Conservation (phyloP, 306 rosid species). For the Arachis stenosperma region DNA sequence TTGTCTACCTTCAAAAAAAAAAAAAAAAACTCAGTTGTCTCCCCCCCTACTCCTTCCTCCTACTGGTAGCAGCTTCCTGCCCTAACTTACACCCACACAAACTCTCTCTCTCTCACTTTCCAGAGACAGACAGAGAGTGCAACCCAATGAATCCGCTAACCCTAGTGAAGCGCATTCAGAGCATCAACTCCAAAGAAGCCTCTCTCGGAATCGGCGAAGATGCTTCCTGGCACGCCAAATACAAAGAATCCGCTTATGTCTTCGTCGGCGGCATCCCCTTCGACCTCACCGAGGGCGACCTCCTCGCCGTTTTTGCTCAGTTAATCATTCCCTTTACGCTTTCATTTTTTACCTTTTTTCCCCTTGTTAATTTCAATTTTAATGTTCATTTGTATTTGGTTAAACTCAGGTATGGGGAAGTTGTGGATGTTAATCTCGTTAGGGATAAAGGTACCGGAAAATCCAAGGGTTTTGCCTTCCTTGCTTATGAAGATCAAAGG, state of each 20-base stretch:
- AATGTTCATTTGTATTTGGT: background rate
- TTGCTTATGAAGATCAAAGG: constrained; percentile 92
- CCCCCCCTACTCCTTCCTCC: too few species aligned
- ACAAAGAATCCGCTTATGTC: constrained; percentile 86
- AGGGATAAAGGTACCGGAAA: constrained; percentile 91
- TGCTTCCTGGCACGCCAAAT: constrained; percentile 92
- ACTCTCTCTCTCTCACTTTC: too few species aligned
- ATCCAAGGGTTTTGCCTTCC: constrained; percentile 87
- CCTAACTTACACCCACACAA: too few species aligned
- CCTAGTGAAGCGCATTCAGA: constrained; percentile 83
- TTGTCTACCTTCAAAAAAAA: too few species aligned
- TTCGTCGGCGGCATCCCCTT: constrained; percentile 87
- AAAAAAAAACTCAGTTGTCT: too few species aligned
- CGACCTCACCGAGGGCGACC: constrained; percentile 95
- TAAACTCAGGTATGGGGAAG: constrained; percentile 74
- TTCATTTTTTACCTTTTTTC: background rate
- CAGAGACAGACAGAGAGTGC: background rate
- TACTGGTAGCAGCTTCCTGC: too few species aligned
- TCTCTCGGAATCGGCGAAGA: constrained; percentile 71
- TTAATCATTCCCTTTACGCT: constrained; percentile 25
- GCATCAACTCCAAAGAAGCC: constrained; percentile 78
- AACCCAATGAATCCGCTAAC: constrained; percentile 87
- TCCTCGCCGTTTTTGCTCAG: constrained; percentile 91
- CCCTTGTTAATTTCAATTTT: background rate
- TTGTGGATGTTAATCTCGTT: constrained; percentile 90